Evolutionary conservation across 345 rosid genomes (phyloP).

Genomic region (Dimocarpus longan): DNA sequence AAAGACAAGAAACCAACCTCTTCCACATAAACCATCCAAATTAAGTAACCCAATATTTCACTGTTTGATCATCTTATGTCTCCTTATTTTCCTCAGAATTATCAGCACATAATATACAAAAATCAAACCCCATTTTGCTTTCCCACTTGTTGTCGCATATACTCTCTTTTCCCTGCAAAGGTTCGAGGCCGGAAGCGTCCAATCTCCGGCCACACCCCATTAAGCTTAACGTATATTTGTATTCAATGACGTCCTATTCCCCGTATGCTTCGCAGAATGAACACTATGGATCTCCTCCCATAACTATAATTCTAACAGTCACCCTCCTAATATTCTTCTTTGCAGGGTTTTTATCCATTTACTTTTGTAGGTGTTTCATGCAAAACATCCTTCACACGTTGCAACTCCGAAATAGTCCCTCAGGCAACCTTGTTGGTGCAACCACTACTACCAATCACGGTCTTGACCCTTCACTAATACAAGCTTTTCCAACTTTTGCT

Average conservation of each 20-base stretch:
- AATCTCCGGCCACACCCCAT: conserved; percentile 50
- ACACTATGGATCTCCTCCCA: conserved; percentile 39
- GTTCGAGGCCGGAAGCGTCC: conserved; percentile 43
- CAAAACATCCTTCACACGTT: conserved; percentile 43
- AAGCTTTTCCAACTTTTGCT: conserved; percentile 59
- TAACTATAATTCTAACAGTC: conserved; percentile 53
- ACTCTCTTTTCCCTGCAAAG: conserved; percentile 16
- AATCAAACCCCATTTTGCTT: neutral
- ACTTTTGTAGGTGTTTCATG: conserved; percentile 61
- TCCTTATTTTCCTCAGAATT: conserved; percentile 25
- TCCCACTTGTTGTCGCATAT: neutral
- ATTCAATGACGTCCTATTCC: conserved; percentile 26
- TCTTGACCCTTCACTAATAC: conserved; percentile 58
- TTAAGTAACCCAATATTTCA: conserved; percentile 23
- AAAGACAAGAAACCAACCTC: conserved; percentile 29
- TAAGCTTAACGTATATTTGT: neutral
- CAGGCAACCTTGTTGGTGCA: conserved; percentile 26
- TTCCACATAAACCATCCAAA: conserved; percentile 38
- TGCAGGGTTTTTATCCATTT: conserved; percentile 63
- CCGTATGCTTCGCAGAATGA: neutral
- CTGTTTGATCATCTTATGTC: neutral
- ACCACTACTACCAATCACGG: conserved; percentile 31
- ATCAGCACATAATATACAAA: neutral
- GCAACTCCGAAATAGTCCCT: conserved; percentile 42
- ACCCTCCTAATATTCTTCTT: conserved; percentile 64